These are phyloP conservation scores for Puccinia brachypodii DNA, from an alignment of 1,284 basidiomycete genomes.

Conservation along the genomic window DNA sequence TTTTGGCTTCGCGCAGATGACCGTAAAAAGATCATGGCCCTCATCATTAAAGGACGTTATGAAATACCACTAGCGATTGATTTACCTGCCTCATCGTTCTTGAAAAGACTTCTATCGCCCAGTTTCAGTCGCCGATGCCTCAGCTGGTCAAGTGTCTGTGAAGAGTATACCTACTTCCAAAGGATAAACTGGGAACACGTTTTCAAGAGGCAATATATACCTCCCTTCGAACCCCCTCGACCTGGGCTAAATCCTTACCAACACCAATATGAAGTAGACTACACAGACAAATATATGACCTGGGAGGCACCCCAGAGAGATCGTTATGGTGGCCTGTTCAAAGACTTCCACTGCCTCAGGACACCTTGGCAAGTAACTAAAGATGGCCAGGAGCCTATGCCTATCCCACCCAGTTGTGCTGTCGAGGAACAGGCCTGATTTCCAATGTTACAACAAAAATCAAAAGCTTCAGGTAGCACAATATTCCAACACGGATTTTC, in stretches of 20 bases:
- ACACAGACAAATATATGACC: background rate
- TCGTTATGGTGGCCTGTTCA: background rate
- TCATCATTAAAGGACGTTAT: background rate
- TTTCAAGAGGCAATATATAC: slow-evolving; percentile 7
- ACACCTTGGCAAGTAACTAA: background rate
- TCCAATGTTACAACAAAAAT: no score
- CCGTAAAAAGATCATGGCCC: background rate
- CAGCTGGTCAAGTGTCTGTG: background rate
- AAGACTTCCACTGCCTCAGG: background rate
- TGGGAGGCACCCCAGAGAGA: background rate
- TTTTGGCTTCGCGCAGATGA: background rate
- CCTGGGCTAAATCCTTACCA: background rate
- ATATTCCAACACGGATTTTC: no score
- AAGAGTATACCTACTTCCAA: background rate
- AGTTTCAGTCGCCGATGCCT: background rate
- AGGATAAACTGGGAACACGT: background rate
- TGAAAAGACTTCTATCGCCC: background rate
- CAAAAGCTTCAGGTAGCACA: no score
- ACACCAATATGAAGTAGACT: background rate
- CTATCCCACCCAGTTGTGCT: background rate
- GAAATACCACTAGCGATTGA: background rate
- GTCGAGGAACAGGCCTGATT: background rate
- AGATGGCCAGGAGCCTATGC: background rate
- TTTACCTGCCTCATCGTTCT: background rate
- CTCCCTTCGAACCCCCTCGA: background rate